Base-by-base conservation (phyloP, 1,284 basidiomycete species). In the Phaffia rhodozyma region DNA sequence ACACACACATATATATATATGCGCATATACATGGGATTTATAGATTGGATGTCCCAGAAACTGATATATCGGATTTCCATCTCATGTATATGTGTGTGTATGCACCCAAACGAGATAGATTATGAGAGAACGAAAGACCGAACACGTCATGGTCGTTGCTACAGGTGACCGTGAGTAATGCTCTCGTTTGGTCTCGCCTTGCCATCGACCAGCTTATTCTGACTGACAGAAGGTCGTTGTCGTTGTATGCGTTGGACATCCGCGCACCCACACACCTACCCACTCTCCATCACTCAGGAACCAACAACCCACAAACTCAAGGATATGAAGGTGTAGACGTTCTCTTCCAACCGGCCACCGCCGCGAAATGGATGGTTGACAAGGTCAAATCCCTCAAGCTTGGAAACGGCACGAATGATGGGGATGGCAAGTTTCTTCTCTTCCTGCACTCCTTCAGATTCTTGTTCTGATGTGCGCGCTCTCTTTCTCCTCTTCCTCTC, bases 41-140 rank as follows among this genome's bases (percentile, higher is more conserved):
- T n/a, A n/a, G 9, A 34, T 5, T 34, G 32, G 16, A 7, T 43
- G 38, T 2, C 16, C 13, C 7, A 43, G 5, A 43, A 43, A 43
- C 16, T 43, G 38, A 43, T 11, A 43, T 16, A 43, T 7, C 38
- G 38, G 13, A 11, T 7, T 43, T 43, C 13, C 38, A 43, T 43
- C 38, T 16, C 13, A 11, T 43, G 5, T 43, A 16, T 16, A 16
- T 43, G 2, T 16, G 16, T 43, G 38, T 43, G 16, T 43, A 16
- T 16, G 38, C 38, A 16, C 38, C 13, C 13, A 43, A 43, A 43
- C 38, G 2, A 16, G 16, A 11, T 16, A 92, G 91, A 90, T 96
- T 66, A 90, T 85, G 72, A 84, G 87, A 68, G 87, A 85, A 5
- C 79, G 91, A 53, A 96, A 96, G 78, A 94, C 92, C 13, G 91